Base-by-base conservation (phyloP, 805 yeast genomes). In the Pichia deserticola region DNA sequence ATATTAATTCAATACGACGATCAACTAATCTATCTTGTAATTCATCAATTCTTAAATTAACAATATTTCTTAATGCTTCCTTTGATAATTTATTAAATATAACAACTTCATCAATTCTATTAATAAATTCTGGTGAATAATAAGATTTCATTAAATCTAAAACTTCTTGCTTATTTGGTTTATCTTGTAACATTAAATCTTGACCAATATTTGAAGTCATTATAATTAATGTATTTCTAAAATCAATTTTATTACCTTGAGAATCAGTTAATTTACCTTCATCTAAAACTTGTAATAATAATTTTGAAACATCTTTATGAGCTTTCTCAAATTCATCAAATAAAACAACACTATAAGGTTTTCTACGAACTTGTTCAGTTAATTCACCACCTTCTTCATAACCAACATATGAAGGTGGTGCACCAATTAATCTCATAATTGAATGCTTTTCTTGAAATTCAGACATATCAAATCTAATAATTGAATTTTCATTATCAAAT, bases 271-370 rank as follows among this genome's bases (percentile, higher is more conserved):
- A 75, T 48, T 86, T 81, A 50, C 99, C 99, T 67, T 92, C 99
- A 66, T 92, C 99, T 47, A 92, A 72, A 0, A 92, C 98, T 67
- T 93, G 99, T 52, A 92, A 71, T 44, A 92, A 72, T 39, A 92
- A 75, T 68, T 93, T 93, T 33, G 95, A 82, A n/a, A 92, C 85
- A 67, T 92, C 99, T 3, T 89, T 85, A 65, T 93, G 98, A 0
- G 99, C 98, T 67, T 92, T 92, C 61, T 92, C 99, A 66, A 92
- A 88, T 70, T 92, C 99, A 67, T 92, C 99, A 65, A 92, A 93
- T 51, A 92, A 70, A 2, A 92, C 85, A 30, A 92, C 96, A 0
- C 97, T 77, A 58, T 92, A 92, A 8, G 99, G 99, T 61, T 89
- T 90, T 60, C 98, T 78, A 63, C 97, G 79, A 9, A 93, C 95